Evolutionary conservation across 2,329 filamentous ascomycete genomes (phyloP).

Genomic region (Geosmithia flava): DNA sequence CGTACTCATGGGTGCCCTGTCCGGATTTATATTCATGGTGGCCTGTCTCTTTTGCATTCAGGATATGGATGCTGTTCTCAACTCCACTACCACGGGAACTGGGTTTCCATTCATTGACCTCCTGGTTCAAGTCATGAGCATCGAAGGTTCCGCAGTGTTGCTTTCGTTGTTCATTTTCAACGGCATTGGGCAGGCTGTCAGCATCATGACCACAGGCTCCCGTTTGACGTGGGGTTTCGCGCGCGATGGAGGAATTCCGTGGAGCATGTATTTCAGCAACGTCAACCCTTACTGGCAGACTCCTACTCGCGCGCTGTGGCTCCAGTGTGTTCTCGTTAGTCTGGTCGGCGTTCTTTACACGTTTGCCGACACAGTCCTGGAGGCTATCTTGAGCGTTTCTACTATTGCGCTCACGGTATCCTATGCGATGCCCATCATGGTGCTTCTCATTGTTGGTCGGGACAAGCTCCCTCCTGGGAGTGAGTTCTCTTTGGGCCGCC

Average conservation of each 20-base stretch:
- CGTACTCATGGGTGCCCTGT: constrained; percentile 23
- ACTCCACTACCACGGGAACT: constrained; percentile 8
- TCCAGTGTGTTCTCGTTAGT: constrained; percentile 20
- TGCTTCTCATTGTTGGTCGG: constrained; percentile 27
- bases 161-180: constrained; percentile 34
- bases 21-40: constrained; percentile 28
- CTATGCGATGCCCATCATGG: constrained; percentile 23
- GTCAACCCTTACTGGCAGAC: constrained; percentile 27
- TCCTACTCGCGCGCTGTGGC: constrained; percentile 29
- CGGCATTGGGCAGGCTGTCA: constrained; percentile 30
- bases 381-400: constrained; percentile 33
- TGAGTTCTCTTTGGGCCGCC: constrained; percentile 23
- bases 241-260: constrained; percentile 24
- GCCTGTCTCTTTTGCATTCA: constrained; percentile 29
- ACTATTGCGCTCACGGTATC: constrained; percentile 33
- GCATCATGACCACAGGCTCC: constrained; percentile 27
- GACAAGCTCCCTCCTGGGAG: constrained; percentile 27
- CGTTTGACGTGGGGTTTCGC: constrained; percentile 31
- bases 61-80: constrained; percentile 19
- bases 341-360: constrained; percentile 32
- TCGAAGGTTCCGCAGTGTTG: constrained; percentile 19
- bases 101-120: constrained; percentile 28
- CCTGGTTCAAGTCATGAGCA: constrained; percentile 12
- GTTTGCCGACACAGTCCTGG: constrained; percentile 31
- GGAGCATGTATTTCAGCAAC: constrained; percentile 20